These are phyloP conservation scores for Candida labiduridarum DNA, from an alignment of 1,139 yeast species.

Conservation along the genomic window DNA sequence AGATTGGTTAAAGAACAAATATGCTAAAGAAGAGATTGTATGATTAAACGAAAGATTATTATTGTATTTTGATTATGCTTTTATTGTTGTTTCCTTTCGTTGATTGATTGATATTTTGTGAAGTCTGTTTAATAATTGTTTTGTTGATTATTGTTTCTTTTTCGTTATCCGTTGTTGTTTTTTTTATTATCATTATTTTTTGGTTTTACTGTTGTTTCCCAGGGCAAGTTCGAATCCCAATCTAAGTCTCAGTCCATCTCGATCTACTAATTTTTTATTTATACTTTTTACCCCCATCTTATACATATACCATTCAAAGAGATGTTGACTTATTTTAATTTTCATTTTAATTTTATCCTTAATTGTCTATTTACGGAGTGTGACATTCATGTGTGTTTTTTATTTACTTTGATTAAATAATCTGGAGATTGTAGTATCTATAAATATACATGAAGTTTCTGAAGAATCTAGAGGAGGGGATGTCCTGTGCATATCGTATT, in stretches of 20 bases:
- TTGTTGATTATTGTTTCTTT: no score
- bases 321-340: neutral
- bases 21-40: slow-evolving; percentile 8
- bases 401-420: neutral
- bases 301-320: neutral
- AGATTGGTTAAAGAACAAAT: slow-evolving; percentile 43
- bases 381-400: neutral
- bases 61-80: neutral
- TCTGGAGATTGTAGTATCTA: no score
- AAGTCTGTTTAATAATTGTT: neutral
- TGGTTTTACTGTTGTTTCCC: neutral
- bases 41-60: neutral
- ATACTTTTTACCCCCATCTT: neutral
- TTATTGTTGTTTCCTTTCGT: neutral
- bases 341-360: neutral
- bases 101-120: neutral
- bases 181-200: neutral
- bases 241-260: neutral
- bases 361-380: neutral
- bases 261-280: neutral
- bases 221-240: neutral
- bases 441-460: no score
- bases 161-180: neutral
- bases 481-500: no score
- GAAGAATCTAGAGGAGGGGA: no score